Percentiles rank a stretch among this genome's conserved stretches.
phyloP scores from a whole-genome alignment of 2,329 filamentous ascomycete species.

The Colletotrichum eremochloae region DNA sequence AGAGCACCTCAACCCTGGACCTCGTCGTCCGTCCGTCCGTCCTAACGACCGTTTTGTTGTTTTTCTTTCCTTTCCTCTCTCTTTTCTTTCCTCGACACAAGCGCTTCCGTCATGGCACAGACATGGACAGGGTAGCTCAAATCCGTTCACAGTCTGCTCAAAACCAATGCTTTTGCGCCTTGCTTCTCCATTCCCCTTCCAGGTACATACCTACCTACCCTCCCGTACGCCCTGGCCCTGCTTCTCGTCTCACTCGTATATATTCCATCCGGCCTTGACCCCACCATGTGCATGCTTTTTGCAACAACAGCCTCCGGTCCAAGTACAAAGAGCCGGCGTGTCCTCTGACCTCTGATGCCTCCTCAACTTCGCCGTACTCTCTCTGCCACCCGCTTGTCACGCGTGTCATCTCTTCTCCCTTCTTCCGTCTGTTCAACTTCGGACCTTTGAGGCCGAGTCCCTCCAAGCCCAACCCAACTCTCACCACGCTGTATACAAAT shows the following conservation, averaged over 20 bases:
- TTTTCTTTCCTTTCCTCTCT: background rate
- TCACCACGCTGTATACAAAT: background rate
- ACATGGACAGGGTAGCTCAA: slow-evolving; percentile 43
- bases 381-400: slow-evolving; percentile 2
- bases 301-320: slow-evolving; percentile 4
- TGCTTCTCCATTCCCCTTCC: slow-evolving; percentile 26
- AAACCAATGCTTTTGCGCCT: slow-evolving; percentile 41
- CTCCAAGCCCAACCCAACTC: background rate
- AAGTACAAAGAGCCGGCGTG: slow-evolving; percentile 24
- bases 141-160: slow-evolving; percentile 40
- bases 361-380: background rate
- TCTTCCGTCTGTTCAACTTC: slow-evolving; percentile 32
- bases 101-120: slow-evolving; percentile 45
- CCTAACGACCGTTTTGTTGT: slow-evolving; percentile 42
- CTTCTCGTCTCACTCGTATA: slow-evolving; percentile 40
- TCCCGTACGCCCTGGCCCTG: slow-evolving; percentile 32
- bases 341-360: slow-evolving; percentile 24
- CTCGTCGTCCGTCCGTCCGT: slow-evolving; percentile 39
- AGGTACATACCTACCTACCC: slow-evolving; percentile 32
- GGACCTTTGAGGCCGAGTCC: slow-evolving; percentile 15
- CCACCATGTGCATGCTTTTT: slow-evolving; percentile 8
- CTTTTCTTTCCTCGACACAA: slow-evolving; percentile 33
- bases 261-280: slow-evolving; percentile 38
- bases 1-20: slow-evolving; percentile 43
- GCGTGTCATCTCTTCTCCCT: slow-evolving; percentile 36